phyloP scores from a whole-genome alignment of 768 basidiomycete species.

The Psilocybe tampanensis region DNA sequence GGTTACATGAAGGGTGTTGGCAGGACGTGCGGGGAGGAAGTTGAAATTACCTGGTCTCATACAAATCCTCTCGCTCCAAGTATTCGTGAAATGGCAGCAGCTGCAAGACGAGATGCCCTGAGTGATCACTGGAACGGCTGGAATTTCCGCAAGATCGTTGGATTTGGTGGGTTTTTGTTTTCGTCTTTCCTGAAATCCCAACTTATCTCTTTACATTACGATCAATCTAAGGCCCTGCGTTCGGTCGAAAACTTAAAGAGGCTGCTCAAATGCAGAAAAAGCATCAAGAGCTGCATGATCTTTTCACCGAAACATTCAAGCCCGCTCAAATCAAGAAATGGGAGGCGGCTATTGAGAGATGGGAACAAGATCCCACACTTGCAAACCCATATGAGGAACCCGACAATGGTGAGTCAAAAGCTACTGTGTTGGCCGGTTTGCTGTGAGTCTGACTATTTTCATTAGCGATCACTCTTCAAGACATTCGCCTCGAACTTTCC shows the following conservation, averaged over 20 bases:
- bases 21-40: conserved; percentile 30
- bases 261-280: conserved; percentile 4
- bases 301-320: conserved; percentile 3
- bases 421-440: no score
- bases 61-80: conserved; percentile 32
- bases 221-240: not conserved
- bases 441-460: no score
- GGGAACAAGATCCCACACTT: conserved; percentile 4
- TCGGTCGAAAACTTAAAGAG: conserved; percentile 8
- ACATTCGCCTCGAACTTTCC: conserved; percentile 10
- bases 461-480: conserved; percentile 9
- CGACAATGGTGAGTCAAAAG: not conserved
- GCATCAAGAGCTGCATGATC: conserved; percentile 1
- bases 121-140: conserved; percentile 40
- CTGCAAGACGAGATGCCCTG: conserved; percentile 31
- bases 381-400: conserved; percentile 20
- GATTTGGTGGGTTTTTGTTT: conserved; percentile 11
- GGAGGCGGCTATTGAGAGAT: conserved; percentile 5
- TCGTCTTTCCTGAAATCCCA: not conserved
- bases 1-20: conserved; percentile 29
- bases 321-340: not conserved
- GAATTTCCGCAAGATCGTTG: conserved; percentile 31
- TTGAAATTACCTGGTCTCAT: conserved; percentile 39
- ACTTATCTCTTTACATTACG: not conserved
- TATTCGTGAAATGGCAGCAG: conserved; percentile 39